Conservation (phyloP, 192 early-diverging fungal species). For the Mortierella claussenii region DNA sequence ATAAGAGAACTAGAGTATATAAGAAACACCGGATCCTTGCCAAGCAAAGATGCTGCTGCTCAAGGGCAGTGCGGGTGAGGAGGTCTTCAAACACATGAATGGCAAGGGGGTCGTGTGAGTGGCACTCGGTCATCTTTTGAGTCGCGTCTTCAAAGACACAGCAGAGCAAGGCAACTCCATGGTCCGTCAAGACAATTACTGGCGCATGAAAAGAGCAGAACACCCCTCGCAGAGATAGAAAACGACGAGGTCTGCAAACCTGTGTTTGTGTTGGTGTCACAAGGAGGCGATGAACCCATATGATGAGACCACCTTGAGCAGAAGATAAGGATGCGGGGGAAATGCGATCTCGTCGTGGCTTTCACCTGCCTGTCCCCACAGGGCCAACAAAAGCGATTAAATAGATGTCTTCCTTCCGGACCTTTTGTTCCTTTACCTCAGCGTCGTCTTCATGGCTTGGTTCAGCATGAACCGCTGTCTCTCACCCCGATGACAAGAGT, state of each 20-base stretch:
- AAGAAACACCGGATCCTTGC: conserved; percentile 11
- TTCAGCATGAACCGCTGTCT: too few species aligned
- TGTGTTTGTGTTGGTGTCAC: conserved; percentile 18
- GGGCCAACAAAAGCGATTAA: neutral
- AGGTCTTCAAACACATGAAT: conserved; percentile 24
- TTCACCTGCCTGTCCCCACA: too few species aligned
- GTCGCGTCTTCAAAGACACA: neutral
- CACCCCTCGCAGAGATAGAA: conserved; percentile 16
- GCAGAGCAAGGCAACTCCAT: neutral
- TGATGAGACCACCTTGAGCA: too few species aligned
- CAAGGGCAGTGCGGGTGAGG: neutral
- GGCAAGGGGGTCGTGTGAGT: conserved; percentile 6
- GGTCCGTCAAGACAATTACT: neutral
- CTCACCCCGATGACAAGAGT: too few species aligned
- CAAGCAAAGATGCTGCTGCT: too few species aligned
- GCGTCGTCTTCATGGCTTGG: too few species aligned
- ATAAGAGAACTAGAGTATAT: conserved; percentile 10
- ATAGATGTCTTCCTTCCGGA: too few species aligned
- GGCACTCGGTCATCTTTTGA: too few species aligned
- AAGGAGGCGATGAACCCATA: conserved; percentile 18
- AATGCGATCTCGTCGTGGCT: too few species aligned
- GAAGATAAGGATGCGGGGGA: too few species aligned
- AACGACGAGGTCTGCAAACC: conserved; percentile 6
- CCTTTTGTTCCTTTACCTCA: too few species aligned
- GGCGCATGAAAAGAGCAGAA: neutral